Base-by-base conservation (phyloP, 768 basidiomycete genomes). In the Hericium alpestre region DNA sequence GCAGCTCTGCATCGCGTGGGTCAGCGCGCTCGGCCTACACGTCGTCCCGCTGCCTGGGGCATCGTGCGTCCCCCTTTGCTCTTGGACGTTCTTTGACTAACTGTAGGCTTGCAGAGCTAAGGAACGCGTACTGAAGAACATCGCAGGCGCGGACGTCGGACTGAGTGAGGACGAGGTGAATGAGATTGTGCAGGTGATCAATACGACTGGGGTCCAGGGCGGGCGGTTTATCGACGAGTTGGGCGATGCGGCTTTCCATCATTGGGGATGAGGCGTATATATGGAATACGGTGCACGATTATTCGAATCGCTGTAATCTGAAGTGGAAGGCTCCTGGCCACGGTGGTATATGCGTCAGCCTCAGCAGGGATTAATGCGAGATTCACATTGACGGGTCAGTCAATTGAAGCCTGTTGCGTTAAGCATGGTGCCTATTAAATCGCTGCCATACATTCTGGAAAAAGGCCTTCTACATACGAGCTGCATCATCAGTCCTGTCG, bases 31-130 rank as follows among this genome's bases (percentile, higher is more conserved):
- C 6, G 73, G 73, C 15, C 47, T 53, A 6, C 69, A 76, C 63
- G 70, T 75, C 20, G 69, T 80, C 56, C 77, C 78, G 3, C 70
- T 80, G 18, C 78, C 79, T 0, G 79, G 79, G 0, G 73, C 73
- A 16, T 73, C 72, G 72, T 74, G 55, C 49, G 70, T 66, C 56
- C 4, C 38, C 23, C 12, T 3, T 3, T 13, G 38, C 1, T 11
- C 3, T 25, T 7, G 12, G 10, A 5, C 25, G 23, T 43, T 13
- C 16, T 47, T 20, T 12, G 25, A 18, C 48, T 52, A 13, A 50
- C 12, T 22, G 7, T 13, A 9, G 11, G 37, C 58, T 15, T n/a
- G 43, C 22, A 18, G 56, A 75, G 72, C 48, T 64, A 73, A 48
- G 65, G 69, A 50, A 69, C 72, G 48, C 73, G 79, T 23, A 12